A percentile compares a stretch with the other conserved stretches of the same genome.
Evolutionary conservation across 768 basidiomycete species (phyloP).

Genomic region (Chalciporus piperatus): DNA sequence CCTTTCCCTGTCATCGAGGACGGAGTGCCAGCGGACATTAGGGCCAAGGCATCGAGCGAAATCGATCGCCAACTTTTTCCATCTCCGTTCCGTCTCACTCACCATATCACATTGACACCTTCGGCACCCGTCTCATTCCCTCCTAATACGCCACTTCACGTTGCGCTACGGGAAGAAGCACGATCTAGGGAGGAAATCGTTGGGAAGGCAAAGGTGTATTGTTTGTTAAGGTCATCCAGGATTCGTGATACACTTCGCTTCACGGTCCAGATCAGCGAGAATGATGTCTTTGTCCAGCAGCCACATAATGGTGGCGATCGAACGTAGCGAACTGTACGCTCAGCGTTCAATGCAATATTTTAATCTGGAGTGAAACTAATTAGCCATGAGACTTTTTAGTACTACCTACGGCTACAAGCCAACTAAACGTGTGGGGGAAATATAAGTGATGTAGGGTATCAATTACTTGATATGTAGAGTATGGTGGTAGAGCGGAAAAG

Average conservation of each 20-base stretch:
- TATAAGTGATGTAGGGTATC: constrained; percentile 8
- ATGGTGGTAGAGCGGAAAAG: neutral
- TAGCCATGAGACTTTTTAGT: neutral
- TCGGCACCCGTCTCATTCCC: constrained; percentile 13
- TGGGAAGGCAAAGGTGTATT: constrained; percentile 20
- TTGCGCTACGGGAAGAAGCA: constrained; percentile 15
- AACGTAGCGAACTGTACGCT: neutral
- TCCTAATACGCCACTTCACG: constrained; percentile 12
- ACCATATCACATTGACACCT: constrained; percentile 39
- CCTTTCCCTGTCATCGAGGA: constrained; percentile 37
- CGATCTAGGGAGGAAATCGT: constrained; percentile 19
- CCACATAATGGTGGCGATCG: neutral
- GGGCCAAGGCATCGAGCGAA: constrained; percentile 8
- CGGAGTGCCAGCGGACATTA: constrained; percentile 9
- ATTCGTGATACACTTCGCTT: constrained; percentile 18
- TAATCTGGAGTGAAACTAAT: neutral
- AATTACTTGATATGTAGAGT: neutral
- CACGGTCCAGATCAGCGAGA: constrained; percentile 22
- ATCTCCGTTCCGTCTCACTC: constrained; percentile 33
- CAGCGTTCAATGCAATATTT: neutral
- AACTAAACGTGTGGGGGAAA: neutral
- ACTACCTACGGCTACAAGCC: neutral
- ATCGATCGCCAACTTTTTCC: constrained; percentile 11
- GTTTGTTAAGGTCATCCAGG: constrained; percentile 30
- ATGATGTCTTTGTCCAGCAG: constrained; percentile 13